Evolutionary conservation across 2,329 filamentous ascomycete genomes (phyloP).

Genomic region (Colletotrichum siamense): DNA sequence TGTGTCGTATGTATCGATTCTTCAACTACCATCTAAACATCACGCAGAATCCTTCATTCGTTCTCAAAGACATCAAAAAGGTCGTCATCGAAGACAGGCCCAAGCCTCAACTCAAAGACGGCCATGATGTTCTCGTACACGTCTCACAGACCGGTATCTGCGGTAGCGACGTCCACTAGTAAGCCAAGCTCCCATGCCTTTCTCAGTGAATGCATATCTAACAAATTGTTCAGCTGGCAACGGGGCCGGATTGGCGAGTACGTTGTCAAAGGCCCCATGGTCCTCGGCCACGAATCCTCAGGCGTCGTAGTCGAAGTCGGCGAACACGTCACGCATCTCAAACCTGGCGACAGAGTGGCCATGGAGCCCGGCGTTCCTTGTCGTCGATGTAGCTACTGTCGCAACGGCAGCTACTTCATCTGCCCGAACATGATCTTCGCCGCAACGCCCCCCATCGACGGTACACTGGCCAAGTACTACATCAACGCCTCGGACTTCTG

Average conservation of each 20-base stretch:
- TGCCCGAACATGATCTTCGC: neutral
- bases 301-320: neutral
- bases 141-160: neutral
- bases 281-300: neutral
- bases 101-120: neutral
- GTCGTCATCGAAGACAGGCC: neutral
- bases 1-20: neutral
- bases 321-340: neutral
- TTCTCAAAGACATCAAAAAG: neutral
- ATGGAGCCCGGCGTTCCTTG: neutral
- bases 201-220: neutral
- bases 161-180: neutral
- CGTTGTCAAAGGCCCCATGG: neutral
- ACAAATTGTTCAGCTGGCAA: neutral
- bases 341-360: neutral
- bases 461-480: neutral
- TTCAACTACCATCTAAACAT: neutral
- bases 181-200: fast-evolving
- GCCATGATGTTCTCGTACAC: neutral
- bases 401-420: neutral
- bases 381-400: neutral
- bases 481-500: neutral
- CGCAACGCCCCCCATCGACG: neutral
- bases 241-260: neutral
- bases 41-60: neutral